Conservation (phyloP, 257 asterid species). For the Capsicum rhomboideum region DNA sequence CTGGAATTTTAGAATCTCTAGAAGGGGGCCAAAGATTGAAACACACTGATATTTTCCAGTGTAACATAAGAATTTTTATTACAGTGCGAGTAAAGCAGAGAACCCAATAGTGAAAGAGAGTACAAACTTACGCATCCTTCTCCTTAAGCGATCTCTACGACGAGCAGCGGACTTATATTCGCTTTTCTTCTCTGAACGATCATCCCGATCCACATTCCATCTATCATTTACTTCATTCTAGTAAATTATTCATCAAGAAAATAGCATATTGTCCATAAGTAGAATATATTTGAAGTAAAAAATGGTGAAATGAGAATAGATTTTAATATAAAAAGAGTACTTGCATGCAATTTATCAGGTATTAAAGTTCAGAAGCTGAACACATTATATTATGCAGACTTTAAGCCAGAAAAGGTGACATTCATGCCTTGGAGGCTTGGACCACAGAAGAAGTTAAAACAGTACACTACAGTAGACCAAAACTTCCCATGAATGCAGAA, state of each 20-base stretch:
- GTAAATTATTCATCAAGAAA: neutral
- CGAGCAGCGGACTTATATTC: slow-evolving; percentile 40
- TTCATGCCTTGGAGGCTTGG: neutral
- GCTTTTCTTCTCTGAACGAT: slow-evolving; percentile 35
- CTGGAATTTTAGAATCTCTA: neutral
- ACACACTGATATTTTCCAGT: neutral
- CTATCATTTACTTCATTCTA: slow-evolving; percentile 26
- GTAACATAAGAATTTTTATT: neutral
- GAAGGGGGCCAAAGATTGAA: neutral
- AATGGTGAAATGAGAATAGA: neutral
- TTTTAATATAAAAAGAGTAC: neutral
- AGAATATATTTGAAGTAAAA: neutral
- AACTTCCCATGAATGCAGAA: neutral
- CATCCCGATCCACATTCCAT: slow-evolving; percentile 26
- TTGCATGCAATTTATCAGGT: neutral
- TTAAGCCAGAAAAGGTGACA: neutral
- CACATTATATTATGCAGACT: neutral
- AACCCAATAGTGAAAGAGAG: neutral
- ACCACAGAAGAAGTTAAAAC: neutral
- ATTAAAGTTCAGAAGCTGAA: neutral
- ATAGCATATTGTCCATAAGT: neutral
- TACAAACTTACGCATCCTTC: slow-evolving; percentile 53
- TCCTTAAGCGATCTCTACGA: slow-evolving; percentile 33
- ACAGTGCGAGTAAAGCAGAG: neutral
- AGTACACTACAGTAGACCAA: neutral